A percentile compares a stretch with the other conserved stretches of the same genome.
Conservation (phyloP, 371 early-diverging fungal species). For the Lichtheimia hyalospora region DNA sequence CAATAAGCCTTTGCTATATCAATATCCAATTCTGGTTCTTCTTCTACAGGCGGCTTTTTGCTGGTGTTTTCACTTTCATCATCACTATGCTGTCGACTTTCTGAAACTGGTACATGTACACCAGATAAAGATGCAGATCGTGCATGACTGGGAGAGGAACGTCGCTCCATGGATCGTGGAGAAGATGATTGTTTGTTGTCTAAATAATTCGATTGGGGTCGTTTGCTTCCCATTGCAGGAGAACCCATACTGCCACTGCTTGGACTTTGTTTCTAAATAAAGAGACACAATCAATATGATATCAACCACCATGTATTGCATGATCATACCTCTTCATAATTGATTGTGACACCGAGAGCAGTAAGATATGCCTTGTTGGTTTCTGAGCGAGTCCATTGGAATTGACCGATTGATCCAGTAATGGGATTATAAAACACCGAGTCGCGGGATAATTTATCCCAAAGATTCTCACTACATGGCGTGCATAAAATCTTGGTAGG, state of each 20-base stretch:
- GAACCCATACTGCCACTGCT: conserved; percentile 3
- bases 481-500: conserved; percentile 15
- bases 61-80: not conserved
- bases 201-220: conserved; percentile 21
- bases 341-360: conserved; percentile 49
- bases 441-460: conserved; percentile 48
- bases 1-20: conserved; percentile 55
- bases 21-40: conserved; percentile 49
- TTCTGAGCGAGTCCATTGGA: conserved; percentile 56
- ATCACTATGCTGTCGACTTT: not conserved
- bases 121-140: conserved; percentile 19
- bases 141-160: conserved; percentile 9
- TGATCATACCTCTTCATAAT: conserved; percentile 24
- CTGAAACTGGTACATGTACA: conserved; percentile 1
- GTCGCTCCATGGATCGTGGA: conserved; percentile 12
- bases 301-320: not conserved
- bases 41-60: conserved; percentile 25
- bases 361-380: conserved; percentile 45
- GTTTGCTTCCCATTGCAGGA: conserved; percentile 9
- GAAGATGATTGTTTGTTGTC: conserved; percentile 4
- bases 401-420: conserved; percentile 50
- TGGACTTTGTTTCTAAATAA: conserved; percentile 7
- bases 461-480: conserved; percentile 40
- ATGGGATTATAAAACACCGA: conserved; percentile 53
- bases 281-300: not conserved